A percentile compares a stretch with the other conserved stretches of the same genome.
These are phyloP conservation scores for Botrytis deweyae DNA, from an alignment of 2,329 filamentous ascomycete genomes.

Conservation along the genomic window DNA sequence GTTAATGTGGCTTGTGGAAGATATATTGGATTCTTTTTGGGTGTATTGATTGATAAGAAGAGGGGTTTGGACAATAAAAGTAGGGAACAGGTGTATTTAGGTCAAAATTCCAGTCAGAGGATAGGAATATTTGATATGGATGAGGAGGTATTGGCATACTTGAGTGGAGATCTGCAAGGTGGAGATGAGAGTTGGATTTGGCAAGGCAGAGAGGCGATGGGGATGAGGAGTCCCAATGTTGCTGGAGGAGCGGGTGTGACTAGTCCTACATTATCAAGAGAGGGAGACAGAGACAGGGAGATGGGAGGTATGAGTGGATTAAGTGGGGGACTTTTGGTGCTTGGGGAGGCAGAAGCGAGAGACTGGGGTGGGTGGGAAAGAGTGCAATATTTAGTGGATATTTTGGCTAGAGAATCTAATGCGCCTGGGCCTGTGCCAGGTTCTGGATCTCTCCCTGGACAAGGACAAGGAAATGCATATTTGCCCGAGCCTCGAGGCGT, in stretches of 20 bases:
- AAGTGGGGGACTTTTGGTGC: slow-evolving; percentile 31
- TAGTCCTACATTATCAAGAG: slow-evolving; percentile 32
- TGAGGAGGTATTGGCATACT: slow-evolving; percentile 85
- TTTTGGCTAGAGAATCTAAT: slow-evolving; percentile 45
- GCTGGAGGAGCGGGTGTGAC: background rate
- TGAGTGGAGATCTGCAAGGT: slow-evolving; percentile 82
- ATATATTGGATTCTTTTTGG: slow-evolving; percentile 78
- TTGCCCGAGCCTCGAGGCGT: background rate
- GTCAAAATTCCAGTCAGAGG: background rate
- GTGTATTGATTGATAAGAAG: slow-evolving; percentile 58
- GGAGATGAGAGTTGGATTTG: slow-evolving; percentile 83
- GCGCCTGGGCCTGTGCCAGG: background rate
- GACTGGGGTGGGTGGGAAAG: slow-evolving; percentile 82
- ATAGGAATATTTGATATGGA: slow-evolving; percentile 48
- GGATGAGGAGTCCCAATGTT: slow-evolving; percentile 37
- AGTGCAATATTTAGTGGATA: slow-evolving; percentile 62
- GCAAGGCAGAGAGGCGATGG: slow-evolving; percentile 57
- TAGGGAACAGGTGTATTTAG: slow-evolving; percentile 21
- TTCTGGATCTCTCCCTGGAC: background rate
- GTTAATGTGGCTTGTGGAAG: slow-evolving; percentile 78
- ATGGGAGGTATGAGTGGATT: slow-evolving; percentile 1
- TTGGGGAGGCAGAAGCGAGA: slow-evolving; percentile 56
- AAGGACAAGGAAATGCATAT: background rate
- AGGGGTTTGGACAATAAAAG: slow-evolving; percentile 37
- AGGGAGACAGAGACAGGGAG: slow-evolving; percentile 42